Percentiles rank a stretch among this genome's conserved stretches.
Conservation (phyloP, 2,329 filamentous ascomycete genomes). For the Ophiostoma sp. region DNA sequence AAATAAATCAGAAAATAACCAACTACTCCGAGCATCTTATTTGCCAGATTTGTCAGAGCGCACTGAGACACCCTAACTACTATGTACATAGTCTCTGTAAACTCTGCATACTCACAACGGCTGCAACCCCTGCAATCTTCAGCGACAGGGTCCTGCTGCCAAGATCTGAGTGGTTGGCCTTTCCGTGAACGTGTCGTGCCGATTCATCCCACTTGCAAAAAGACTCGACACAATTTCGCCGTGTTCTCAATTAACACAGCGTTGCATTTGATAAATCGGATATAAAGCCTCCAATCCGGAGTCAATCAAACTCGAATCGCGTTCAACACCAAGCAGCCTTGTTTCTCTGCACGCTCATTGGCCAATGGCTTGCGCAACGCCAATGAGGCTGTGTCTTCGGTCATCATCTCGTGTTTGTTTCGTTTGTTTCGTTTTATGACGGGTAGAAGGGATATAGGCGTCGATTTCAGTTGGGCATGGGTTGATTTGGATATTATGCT, state of each 20-base stretch:
- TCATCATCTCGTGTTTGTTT: background rate
- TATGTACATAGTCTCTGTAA: background rate
- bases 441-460: background rate
- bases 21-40: background rate
- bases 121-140: background rate
- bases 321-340: background rate
- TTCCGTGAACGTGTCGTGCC: no score
- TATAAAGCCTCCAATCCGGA: background rate
- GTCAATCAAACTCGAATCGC: background rate
- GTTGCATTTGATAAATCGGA: background rate
- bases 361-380: background rate
- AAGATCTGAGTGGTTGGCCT: no score
- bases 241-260: background rate
- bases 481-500: background rate
- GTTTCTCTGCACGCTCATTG: background rate
- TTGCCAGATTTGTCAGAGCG: background rate
- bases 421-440: background rate
- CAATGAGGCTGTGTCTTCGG: background rate
- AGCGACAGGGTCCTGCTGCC: no score
- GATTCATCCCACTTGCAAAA: no score
- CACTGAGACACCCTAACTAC: no score
- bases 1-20: background rate
- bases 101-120: no score
- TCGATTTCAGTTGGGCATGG: conserved; percentile 7
- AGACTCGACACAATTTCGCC: background rate